Base-by-base conservation (phyloP, 306 rosid genomes). In the Cucumis sativus region DNA sequence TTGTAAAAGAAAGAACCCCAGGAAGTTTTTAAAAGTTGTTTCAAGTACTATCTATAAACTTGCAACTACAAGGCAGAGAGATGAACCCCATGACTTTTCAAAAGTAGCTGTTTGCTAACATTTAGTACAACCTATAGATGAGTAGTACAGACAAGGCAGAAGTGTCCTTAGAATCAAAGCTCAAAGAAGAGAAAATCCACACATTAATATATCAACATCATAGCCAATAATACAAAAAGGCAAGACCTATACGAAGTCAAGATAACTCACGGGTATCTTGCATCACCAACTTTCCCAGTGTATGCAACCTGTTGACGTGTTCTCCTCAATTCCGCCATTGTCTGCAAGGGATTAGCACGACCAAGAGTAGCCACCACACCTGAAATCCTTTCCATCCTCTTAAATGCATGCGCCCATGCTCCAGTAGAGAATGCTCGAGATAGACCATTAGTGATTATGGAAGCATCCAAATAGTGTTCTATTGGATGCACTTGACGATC, bases 361-460 rank as follows among this genome's bases (percentile, higher is more conserved):
- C 99, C 98, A 80, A 96, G 87, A 7, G 80, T 92, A 21, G 92
- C 93, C 35, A 96, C 96, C 37, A 96, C 98, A 43, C 98, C 98
- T 14, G 99, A 89, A 66, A 88, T 92, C 86, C 99, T 92, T 84
- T 92, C 99, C 78, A 86, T 78, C 84, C 88, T 85, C 83, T 96
- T 96, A 79, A 82, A 92, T 16, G 97, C 88, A 85, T 96, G 99
- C n/a, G 91, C 79, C 99, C 99, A 96, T 15, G 98, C 97, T 64
- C 99, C 98, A 10, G 98, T 96, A 41, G 99, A 96, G 84, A 96
- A 96, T 73, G 99, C 99, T 80, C 99, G 82, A 59, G 94, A 88
- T 57, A 96, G 90, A 83, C 98, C 99, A 76, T 91, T 96, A 55
- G 99, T 89, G 56, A 96, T 89, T 71, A 96, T 89, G 55, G 99